phyloP scores from a whole-genome alignment of 1,284 basidiomycete genomes.

The Moesziomyces antarcticus region DNA sequence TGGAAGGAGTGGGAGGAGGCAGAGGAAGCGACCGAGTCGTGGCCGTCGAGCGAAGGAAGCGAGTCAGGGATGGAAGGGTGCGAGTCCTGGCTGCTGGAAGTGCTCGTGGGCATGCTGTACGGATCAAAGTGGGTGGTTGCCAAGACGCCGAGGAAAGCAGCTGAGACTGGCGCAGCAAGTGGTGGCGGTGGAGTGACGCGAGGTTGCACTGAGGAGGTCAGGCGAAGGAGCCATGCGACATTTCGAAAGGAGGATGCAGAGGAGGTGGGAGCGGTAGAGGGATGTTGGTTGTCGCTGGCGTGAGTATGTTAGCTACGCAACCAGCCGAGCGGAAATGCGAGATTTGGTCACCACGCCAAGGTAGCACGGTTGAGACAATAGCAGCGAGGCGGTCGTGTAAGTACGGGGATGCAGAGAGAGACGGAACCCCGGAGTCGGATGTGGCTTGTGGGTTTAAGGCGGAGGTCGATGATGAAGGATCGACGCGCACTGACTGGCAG shows the following conservation, averaged over 20 bases:
- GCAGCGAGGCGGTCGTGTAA: background rate
- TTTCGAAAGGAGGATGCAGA: background rate
- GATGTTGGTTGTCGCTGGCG: background rate
- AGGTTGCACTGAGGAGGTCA: conserved; percentile 2
- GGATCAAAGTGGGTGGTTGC: background rate
- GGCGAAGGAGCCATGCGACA: background rate
- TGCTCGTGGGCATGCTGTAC: conserved; percentile 23
- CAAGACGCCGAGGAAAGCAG: background rate
- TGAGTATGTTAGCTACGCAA: no score
- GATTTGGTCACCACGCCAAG: no score
- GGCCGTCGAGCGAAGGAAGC: conserved; percentile 20
- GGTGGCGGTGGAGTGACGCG: background rate
- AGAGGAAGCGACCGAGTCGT: conserved; percentile 15
- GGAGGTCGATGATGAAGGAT: no score
- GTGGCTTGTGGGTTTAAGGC: no score
- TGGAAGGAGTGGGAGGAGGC: conserved; percentile 16
- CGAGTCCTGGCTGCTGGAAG: conserved; percentile 27
- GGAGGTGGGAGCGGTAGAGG: conserved; percentile 4
- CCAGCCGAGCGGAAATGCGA: no score
- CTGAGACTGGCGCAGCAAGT: no score
- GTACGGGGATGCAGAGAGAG: background rate
- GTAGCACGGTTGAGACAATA: no score
- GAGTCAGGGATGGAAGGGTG: conserved; percentile 23
- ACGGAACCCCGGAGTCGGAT: background rate
- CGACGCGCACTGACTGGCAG: no score